These are phyloP conservation scores for Sugiyamaella pinicola DNA, from an alignment of 1,139 yeast genomes.

Conservation along the genomic window DNA sequence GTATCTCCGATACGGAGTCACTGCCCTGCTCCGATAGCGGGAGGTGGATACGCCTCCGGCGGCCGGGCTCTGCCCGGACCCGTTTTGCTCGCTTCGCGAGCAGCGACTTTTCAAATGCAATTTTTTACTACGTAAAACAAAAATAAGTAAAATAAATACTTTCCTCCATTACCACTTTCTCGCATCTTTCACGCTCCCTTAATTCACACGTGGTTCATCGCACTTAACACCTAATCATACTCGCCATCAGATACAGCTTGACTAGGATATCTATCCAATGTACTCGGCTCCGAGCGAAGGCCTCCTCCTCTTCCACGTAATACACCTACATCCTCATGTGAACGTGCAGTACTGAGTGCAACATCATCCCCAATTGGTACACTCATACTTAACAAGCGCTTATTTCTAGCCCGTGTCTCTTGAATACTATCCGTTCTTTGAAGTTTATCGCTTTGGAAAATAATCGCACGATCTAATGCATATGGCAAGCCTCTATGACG, in stretches of 20 bases:
- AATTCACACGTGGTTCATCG: too few relatives aligned
- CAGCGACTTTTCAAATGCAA: too few relatives aligned
- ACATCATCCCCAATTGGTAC: conserved; percentile 24
- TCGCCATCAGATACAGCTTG: conserved; percentile 20
- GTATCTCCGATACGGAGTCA: too few relatives aligned
- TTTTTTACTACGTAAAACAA: too few relatives aligned
- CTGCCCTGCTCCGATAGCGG: too few relatives aligned
- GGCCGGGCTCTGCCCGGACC: too few relatives aligned
- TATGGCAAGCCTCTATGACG: conserved; percentile 97
- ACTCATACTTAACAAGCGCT: conserved; percentile 24
- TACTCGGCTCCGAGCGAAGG: conserved; percentile 3
- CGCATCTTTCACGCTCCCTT: too few relatives aligned
- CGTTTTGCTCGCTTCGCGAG: too few relatives aligned
- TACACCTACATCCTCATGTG: conserved; percentile 7
- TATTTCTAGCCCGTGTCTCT: conserved; percentile 28
- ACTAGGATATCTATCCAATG: conserved; percentile 17
- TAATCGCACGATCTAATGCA: conserved; percentile 88
- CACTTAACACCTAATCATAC: conserved; percentile 8
- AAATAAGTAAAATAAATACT: too few relatives aligned
- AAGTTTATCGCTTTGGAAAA: conserved; percentile 76
- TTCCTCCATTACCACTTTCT: too few relatives aligned
- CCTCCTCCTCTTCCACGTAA: conserved; percentile 10
- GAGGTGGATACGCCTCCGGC: too few relatives aligned
- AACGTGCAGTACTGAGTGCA: conserved; percentile 11
- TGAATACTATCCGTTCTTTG: conserved; percentile 60